phyloP scores from a whole-genome alignment of 73 alveolate genomes.

The Urostyla sp. region DNA sequence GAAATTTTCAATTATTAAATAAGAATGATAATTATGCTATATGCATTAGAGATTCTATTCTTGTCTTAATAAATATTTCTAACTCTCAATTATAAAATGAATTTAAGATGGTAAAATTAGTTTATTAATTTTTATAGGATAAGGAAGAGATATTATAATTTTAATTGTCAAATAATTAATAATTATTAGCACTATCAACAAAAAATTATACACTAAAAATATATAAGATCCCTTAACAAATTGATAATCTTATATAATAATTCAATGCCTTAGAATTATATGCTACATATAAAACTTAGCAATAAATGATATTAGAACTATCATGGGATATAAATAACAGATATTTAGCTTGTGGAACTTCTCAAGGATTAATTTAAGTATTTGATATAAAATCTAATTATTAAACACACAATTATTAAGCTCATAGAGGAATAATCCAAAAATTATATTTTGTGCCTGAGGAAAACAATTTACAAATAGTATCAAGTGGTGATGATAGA shows the following conservation, averaged over 20 bases:
- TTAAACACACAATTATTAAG: slow-evolving; percentile 65
- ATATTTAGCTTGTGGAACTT: slow-evolving; percentile 58
- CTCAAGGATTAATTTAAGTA: slow-evolving; percentile 57
- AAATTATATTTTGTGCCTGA: slow-evolving; percentile 77
- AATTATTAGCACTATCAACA: slow-evolving; percentile 39
- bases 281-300: slow-evolving; percentile 30
- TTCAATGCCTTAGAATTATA: slow-evolving; percentile 28
- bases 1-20: slow-evolving; percentile 45
- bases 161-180: slow-evolving; percentile 28
- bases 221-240: slow-evolving; percentile 18
- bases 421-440: slow-evolving; percentile 73
- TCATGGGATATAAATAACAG: slow-evolving; percentile 44
- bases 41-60: slow-evolving; percentile 42
- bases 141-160: slow-evolving; percentile 49
- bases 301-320: slow-evolving; percentile 44
- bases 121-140: slow-evolving; percentile 4
- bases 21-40: slow-evolving; percentile 43
- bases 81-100: not conserved
- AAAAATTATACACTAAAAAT: slow-evolving; percentile 51
- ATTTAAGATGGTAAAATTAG: not conserved
- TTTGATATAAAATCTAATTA: slow-evolving; percentile 59
- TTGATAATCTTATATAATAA: not conserved
- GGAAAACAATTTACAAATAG: slow-evolving; percentile 71
- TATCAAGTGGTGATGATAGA: slow-evolving; percentile 80
- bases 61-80: slow-evolving; percentile 12